A percentile compares a stretch with the other conserved stretches of the same genome.
These are phyloP conservation scores for Arthrinium puccinioides DNA, from an alignment of 2,329 filamentous ascomycete species.

Conservation along the genomic window DNA sequence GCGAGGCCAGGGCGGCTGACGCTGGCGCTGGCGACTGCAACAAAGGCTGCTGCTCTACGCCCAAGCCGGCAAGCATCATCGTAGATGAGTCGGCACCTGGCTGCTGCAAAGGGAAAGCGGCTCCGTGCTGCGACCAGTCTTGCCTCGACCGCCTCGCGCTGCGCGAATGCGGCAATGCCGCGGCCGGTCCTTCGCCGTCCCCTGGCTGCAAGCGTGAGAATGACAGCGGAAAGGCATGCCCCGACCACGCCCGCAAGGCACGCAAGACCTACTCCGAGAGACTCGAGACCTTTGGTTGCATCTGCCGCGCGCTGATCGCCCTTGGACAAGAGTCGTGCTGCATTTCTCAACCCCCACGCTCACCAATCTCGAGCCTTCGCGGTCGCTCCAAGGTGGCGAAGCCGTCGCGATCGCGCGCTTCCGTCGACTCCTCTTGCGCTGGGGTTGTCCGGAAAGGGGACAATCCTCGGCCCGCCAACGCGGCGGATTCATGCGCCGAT, in stretches of 20 bases:
- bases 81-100: too few species aligned
- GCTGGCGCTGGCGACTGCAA: too few species aligned
- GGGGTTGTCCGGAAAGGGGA: not conserved
- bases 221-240: conserved; percentile 20
- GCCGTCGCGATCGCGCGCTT: conserved; percentile 2
- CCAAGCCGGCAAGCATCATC: too few species aligned
- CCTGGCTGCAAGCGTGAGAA: conserved; percentile 1
- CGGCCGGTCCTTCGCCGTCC: conserved; percentile 7
- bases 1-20: too few species aligned
- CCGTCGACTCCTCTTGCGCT: not conserved
- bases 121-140: conserved; percentile 15
- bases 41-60: too few species aligned
- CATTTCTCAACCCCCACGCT: not conserved
- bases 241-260: conserved; percentile 25
- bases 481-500: conserved; percentile 1
- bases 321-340: conserved; percentile 39
- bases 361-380: not conserved
- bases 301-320: conserved; percentile 44
- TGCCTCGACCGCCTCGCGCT: conserved; percentile 37
- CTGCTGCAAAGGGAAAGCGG: not conserved
- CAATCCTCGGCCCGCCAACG: not conserved
- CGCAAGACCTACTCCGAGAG: conserved; percentile 32
- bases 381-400: not conserved
- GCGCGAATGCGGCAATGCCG: conserved; percentile 26
- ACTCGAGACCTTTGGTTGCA: conserved; percentile 42